Evolutionary conservation across 805 yeast species (phyloP), one percentile per base, ranked within the genome.

Genomic region (Cyberlindnera maclurae): DNA sequence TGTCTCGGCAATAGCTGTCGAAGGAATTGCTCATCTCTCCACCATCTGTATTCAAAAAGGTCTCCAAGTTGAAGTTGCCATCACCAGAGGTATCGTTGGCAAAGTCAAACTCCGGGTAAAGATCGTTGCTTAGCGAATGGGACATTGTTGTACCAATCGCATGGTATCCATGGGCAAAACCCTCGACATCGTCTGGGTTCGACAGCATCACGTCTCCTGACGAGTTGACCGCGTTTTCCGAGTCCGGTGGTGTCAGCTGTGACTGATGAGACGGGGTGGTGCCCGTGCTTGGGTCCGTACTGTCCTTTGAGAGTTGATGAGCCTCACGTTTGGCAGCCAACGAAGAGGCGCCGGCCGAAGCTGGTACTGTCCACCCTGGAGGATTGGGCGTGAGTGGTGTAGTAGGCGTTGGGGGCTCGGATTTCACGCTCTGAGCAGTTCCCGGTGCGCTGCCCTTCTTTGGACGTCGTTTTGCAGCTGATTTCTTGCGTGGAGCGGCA

Each of bases 391-490:
- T 63, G 16, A 59, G 41, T 22, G 70, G 70, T 2, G 68, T 64
- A 1, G 68, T 63, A 39, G 69, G 69, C 5, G 68, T 64, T 24
- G 65, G 68, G 8, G 68, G 67, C 32, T 64, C 69, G 11, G 65
- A 59, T 20, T 57, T 51, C 27, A 34, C 48, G 15, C 50, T 8
- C 24, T 20, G 24, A 6, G 8, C 24, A 20, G 8, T 20, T 8
- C 24, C 24, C 8, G 24, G 24, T 5, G 24, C 24, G 8, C 24
- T 20, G 24, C 24, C 24, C 45, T 46, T 44, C 33, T 40, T 27
- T 37, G 43, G 39, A 41, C 48, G 47, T 33, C 39, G 41, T 22
- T 42, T 26, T 22, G 52, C 35, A 15, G 45, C 39, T 29, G 53
- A 45, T 31, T 55, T 55, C 46, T 55, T 57, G 29, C 44, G 44